Conservation (phyloP, 768 basidiomycete genomes). For the Suillus fuscotomentosus region DNA sequence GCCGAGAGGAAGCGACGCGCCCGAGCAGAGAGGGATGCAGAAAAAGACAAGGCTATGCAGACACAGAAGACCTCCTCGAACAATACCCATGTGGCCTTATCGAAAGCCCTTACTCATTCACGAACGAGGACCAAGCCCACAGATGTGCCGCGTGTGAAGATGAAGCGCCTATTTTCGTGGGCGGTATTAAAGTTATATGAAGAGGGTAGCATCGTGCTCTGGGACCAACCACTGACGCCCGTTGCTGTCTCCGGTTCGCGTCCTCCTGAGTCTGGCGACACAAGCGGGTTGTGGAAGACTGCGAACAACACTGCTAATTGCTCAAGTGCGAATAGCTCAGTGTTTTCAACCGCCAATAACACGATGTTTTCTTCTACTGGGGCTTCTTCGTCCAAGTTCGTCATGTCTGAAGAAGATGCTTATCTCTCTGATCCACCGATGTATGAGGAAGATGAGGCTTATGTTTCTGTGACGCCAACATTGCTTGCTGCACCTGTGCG, state of each 20-base stretch:
- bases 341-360: conserved; percentile 15
- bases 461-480: conserved; percentile 55
- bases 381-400: conserved; percentile 29
- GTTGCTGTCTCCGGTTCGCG: conserved; percentile 1
- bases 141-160: conserved; percentile 39
- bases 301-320: conserved; percentile 24
- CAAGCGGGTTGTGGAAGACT: conserved; percentile 50
- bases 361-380: conserved; percentile 28
- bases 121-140: conserved; percentile 1
- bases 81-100: background rate
- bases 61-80: background rate
- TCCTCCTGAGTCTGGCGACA: conserved; percentile 13
- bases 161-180: conserved; percentile 68
- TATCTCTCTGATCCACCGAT: conserved; percentile 59
- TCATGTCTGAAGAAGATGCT: conserved; percentile 27
- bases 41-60: conserved; percentile 26
- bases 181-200: conserved; percentile 61
- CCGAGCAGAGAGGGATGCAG: conserved; percentile 46
- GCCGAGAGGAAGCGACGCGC: conserved; percentile 57
- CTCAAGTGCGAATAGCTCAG: conserved; percentile 23
- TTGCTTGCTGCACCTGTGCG: conserved; percentile 50
- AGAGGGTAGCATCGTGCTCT: conserved; percentile 74
- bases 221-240: conserved; percentile 57
- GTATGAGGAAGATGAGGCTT: conserved; percentile 67
- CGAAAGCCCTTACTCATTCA: background rate